Evolutionary conservation across 176 grass and related monocot species (phyloP).

Genomic region (Ampelocalamus luodianensis): DNA sequence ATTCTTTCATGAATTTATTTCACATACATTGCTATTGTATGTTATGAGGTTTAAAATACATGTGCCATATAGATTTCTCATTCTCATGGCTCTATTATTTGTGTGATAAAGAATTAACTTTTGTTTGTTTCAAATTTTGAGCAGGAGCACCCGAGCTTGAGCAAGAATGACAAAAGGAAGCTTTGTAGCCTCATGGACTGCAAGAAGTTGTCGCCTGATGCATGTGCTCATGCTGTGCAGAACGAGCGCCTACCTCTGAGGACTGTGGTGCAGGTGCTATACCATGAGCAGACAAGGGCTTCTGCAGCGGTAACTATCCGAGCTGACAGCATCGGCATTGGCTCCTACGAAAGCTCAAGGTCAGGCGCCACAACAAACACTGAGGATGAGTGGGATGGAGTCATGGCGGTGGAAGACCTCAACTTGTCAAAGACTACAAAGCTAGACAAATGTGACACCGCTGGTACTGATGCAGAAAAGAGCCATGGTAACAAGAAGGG

Average conservation of each 20-base stretch:
- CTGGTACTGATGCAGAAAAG: conserved; percentile 5
- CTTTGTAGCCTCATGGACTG: conserved; percentile 84
- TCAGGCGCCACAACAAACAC: conserved; percentile 87
- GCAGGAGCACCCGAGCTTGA: conserved; percentile 86
- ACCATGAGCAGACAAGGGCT: conserved; percentile 79
- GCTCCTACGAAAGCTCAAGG: conserved; percentile 92
- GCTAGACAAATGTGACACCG: conserved; percentile 18
- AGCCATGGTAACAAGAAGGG: conserved; percentile 42
- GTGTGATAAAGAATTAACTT: not conserved
- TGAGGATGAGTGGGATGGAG: conserved; percentile 83
- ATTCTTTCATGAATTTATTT: conserved; percentile 1
- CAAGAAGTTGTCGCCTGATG: conserved; percentile 80
- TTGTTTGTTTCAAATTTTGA: not conserved
- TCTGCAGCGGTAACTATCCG: conserved; percentile 61
- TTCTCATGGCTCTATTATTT: not conserved
- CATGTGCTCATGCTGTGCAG: conserved; percentile 80
- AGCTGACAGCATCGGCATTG: conserved; percentile 61
- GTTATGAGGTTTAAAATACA: not conserved
- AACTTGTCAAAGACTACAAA: conserved; percentile 52
- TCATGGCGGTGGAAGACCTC: conserved; percentile 55
- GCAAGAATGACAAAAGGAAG: conserved; percentile 89
- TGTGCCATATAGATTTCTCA: not conserved
- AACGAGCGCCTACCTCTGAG: conserved; percentile 91
- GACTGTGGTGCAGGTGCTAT: conserved; percentile 85
- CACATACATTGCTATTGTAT: not conserved